Conservation (phyloP, 352 stramenopile genomes). For the Elongisporangium anandrum region DNA sequence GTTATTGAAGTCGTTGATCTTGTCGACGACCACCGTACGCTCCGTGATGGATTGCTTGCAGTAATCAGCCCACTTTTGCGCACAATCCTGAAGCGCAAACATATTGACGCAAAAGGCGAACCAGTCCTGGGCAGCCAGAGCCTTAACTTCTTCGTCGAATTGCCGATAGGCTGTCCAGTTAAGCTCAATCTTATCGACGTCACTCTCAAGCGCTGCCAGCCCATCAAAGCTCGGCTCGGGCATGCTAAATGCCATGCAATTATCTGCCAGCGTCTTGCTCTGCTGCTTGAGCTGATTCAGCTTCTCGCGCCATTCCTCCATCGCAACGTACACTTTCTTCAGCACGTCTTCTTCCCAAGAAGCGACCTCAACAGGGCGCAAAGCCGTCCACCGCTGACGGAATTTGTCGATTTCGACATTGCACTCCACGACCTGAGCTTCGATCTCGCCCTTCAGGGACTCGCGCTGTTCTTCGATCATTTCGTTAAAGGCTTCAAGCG, state of each 20-base stretch:
- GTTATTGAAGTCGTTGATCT: constrained; percentile 75
- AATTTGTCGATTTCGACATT: constrained; percentile 91
- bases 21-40: constrained; percentile 61
- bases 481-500: constrained; percentile 93
- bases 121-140: constrained; percentile 86
- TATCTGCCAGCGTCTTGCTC: constrained; percentile 58
- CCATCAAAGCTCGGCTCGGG: constrained; percentile 77
- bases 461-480: constrained; percentile 95
- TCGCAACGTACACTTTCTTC: constrained; percentile 69
- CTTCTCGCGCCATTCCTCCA: constrained; percentile 87
- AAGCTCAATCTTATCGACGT: constrained; percentile 59
- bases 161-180: constrained; percentile 88
- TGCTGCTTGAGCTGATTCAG: constrained; percentile 61
- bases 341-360: constrained; percentile 75
- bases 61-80: constrained; percentile 84
- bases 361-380: constrained; percentile 82
- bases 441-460: constrained; percentile 86
- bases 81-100: constrained; percentile 91
- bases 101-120: constrained; percentile 92
- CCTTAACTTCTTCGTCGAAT: constrained; percentile 77
- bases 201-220: constrained; percentile 62
- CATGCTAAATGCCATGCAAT: constrained; percentile 89
- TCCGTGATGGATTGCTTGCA: constrained; percentile 67
- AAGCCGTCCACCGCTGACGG: constrained; percentile 77
- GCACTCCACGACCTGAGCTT: constrained; percentile 85